Conservation (phyloP, 1,284 basidiomycete genomes). For the Tilletia setariae region DNA sequence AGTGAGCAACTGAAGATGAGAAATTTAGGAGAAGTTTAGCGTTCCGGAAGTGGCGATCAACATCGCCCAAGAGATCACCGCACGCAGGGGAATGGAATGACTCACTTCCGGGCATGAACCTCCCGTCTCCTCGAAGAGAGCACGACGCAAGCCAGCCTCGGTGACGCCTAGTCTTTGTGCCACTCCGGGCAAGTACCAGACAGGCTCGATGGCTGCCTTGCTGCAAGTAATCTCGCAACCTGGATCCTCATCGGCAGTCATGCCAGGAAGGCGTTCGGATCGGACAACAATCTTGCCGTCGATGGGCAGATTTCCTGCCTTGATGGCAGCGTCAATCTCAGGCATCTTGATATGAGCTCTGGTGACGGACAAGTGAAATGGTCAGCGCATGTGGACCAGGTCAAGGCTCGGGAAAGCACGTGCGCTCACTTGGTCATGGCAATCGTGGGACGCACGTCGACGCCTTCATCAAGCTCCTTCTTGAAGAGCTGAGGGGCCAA, state of each 20-base stretch:
- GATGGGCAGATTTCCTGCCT: constrained; percentile 68
- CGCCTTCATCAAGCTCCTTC: constrained; percentile 53
- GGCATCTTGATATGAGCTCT: constrained; percentile 78
- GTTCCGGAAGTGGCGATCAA: too few relatives aligned
- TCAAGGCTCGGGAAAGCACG: constrained; percentile 60
- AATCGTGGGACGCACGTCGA: constrained; percentile 41
- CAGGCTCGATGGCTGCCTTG: constrained; percentile 65
- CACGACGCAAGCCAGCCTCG: constrained; percentile 76
- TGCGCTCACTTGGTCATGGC: constrained; percentile 15
- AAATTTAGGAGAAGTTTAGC: not conserved
- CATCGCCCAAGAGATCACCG: too few relatives aligned
- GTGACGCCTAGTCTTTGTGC: constrained; percentile 57
- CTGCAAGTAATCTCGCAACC: constrained; percentile 82
- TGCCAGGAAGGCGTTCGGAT: constrained; percentile 36
- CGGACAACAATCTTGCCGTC: constrained; percentile 71
- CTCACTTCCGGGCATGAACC: constrained; percentile 62
- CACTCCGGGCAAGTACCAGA: constrained; percentile 89
- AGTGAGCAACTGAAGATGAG: constrained; percentile 79
- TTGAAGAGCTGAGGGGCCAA: constrained; percentile 76
- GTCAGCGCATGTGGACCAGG: constrained; percentile 64
- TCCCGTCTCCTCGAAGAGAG: constrained; percentile 85
- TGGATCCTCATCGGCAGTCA: constrained; percentile 58
- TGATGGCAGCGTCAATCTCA: constrained; percentile 79
- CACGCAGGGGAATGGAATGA: too few relatives aligned
- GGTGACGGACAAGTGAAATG: constrained; percentile 65